A percentile compares a stretch with the other conserved stretches of the same genome.
phyloP scores from a whole-genome alignment of 2,329 filamentous ascomycete species.

The Sarocladium oryzae region DNA sequence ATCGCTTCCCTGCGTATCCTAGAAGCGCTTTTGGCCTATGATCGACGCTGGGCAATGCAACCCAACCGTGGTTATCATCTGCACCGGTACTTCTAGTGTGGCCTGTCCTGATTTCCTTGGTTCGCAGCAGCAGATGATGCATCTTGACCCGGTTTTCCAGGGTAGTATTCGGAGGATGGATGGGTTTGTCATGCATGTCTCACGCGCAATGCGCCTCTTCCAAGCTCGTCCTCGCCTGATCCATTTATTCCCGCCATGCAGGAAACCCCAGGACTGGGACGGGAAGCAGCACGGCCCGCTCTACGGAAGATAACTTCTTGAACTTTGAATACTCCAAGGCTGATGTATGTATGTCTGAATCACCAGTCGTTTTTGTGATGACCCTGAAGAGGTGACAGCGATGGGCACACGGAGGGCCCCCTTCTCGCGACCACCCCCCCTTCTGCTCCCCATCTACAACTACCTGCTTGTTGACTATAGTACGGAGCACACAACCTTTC shows the following conservation, averaged over 20 bases:
- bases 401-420: too few species aligned
- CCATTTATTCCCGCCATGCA: too few species aligned
- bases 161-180: constrained; percentile 1
- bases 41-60: background rate
- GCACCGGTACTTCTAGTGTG: constrained; percentile 2
- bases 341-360: too few species aligned
- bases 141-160: background rate
- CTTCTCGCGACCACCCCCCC: too few species aligned
- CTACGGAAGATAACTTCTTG: background rate
- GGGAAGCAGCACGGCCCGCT: background rate
- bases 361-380: too few species aligned
- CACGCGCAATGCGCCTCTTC: background rate
- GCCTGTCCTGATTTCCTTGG: background rate
- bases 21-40: too few species aligned
- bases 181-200: constrained; percentile 1
- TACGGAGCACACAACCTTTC: too few species aligned
- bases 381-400: too few species aligned
- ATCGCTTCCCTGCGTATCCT: background rate
- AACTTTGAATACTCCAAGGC: background rate
- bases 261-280: too few species aligned
- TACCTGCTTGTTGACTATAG: too few species aligned
- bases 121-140: background rate
- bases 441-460: too few species aligned
- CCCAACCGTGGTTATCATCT: background rate
- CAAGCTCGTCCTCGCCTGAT: too few species aligned